phyloP scores from a whole-genome alignment of 73 alveolate genomes.

The Halteria grandinella region DNA sequence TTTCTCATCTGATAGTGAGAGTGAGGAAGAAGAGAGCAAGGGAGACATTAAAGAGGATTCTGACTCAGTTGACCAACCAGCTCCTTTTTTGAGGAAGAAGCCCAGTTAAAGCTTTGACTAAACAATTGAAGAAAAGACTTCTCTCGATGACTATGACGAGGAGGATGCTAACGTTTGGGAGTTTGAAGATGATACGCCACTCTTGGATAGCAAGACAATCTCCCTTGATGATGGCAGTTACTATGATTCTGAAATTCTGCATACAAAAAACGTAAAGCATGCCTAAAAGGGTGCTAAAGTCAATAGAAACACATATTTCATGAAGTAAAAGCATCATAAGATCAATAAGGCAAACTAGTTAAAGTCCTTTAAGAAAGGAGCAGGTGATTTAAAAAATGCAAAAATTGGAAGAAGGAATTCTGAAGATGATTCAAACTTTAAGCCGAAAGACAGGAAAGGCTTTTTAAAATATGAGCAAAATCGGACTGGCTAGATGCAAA shows the following conservation, averaged over 20 bases:
- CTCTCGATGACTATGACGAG: conserved; percentile 7
- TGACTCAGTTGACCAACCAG: too few relatives aligned
- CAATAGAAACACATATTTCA: neutral
- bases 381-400: too few relatives aligned
- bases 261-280: neutral
- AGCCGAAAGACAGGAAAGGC: neutral
- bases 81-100: neutral
- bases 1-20: conserved; percentile 49
- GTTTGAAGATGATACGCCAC: conserved; percentile 1
- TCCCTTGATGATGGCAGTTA: neutral
- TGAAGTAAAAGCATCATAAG: neutral
- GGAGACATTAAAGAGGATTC: conserved; percentile 45
- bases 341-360: neutral
- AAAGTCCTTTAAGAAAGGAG: neutral
- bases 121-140: neutral
- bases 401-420: too few relatives aligned
- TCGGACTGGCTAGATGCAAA: neutral
- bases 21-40: conserved; percentile 65
- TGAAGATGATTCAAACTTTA: neutral
- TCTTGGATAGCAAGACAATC: neutral
- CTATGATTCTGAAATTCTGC: neutral
- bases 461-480: neutral
- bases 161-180: conserved; percentile 29
- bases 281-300: neutral
- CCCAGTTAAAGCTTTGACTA: neutral